phyloP scores from a whole-genome alignment of 1,139 yeast genomes.

The Kluyveromyces marxianus region DNA sequence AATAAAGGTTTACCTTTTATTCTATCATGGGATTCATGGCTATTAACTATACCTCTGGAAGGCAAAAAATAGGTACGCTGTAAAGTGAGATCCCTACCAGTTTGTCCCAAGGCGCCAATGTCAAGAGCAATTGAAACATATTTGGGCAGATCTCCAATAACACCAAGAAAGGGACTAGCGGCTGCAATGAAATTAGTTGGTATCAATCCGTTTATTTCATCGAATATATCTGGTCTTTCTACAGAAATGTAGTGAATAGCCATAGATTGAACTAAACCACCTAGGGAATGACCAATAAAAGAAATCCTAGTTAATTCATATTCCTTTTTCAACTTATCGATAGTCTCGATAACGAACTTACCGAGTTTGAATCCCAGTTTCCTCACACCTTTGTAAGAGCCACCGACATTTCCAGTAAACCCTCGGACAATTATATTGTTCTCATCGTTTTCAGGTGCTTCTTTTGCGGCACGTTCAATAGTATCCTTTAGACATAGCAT shows the following conservation, averaged over 20 bases:
- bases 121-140: constrained; percentile 51
- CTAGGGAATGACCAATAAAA: constrained; percentile 59
- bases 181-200: constrained; percentile 53
- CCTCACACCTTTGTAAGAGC: constrained; percentile 55
- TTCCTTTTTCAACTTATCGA: constrained; percentile 32
- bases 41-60: constrained; percentile 7
- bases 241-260: constrained; percentile 47
- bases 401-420: constrained; percentile 50
- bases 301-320: constrained; percentile 44
- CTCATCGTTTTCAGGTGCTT: constrained; percentile 18
- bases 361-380: constrained; percentile 56
- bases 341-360: constrained; percentile 44
- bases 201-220: constrained; percentile 30
- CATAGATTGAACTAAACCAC: constrained; percentile 60
- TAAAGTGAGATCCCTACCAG: constrained; percentile 57
- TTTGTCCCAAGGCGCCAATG: constrained; percentile 55
- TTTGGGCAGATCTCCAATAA: constrained; percentile 51
- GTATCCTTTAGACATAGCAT: constrained; percentile 54
- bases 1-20: constrained; percentile 39
- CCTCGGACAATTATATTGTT: constrained; percentile 51
- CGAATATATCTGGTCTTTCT: constrained; percentile 49
- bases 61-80: constrained; percentile 10
- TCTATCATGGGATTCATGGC: constrained; percentile 4
- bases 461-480: constrained; percentile 35
- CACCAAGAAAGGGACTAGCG: constrained; percentile 58